Evolutionary conservation across 768 basidiomycete species (phyloP).

Genomic region (Zangia roseola): DNA sequence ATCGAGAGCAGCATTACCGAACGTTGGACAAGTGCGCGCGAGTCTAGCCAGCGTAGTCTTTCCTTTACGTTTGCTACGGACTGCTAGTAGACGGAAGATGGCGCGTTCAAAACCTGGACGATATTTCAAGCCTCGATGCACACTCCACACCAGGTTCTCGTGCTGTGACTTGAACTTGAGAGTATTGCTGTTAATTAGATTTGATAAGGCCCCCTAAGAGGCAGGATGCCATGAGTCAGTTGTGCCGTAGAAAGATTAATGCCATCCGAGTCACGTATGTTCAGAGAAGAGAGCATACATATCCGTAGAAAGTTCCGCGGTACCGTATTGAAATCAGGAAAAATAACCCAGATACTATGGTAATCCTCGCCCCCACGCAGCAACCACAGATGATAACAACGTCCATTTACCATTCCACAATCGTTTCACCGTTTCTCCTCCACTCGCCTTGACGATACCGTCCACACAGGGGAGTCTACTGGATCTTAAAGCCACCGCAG

Average conservation of each 20-base stretch:
- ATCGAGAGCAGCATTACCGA: slow-evolving; percentile 24
- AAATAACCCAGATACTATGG: slow-evolving; percentile 12
- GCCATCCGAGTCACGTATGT: too few relatives aligned
- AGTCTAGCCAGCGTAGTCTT: slow-evolving; percentile 16
- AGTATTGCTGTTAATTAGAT: too few relatives aligned
- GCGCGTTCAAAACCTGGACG: slow-evolving; percentile 24
- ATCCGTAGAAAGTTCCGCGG: too few relatives aligned
- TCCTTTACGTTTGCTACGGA: slow-evolving; percentile 4
- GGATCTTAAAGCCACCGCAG: slow-evolving; percentile 54
- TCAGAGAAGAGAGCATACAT: too few relatives aligned
- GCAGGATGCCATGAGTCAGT: too few relatives aligned
- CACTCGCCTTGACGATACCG: slow-evolving; percentile 10
- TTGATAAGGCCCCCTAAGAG: too few relatives aligned
- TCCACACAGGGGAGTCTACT: slow-evolving; percentile 14
- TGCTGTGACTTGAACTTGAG: too few relatives aligned
- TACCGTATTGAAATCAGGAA: background rate
- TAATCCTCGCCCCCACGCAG: slow-evolving; percentile 28
- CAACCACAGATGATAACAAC: slow-evolving; percentile 19
- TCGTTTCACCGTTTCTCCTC: slow-evolving; percentile 23
- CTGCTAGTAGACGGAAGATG: slow-evolving; percentile 23
- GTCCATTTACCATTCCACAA: slow-evolving; percentile 25
- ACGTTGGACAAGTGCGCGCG: slow-evolving; percentile 27
- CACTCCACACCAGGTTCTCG: background rate
- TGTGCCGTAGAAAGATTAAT: too few relatives aligned
- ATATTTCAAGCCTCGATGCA: slow-evolving; percentile 29